Percentiles rank a stretch among this genome's conserved stretches.
phyloP scores from a whole-genome alignment of 2,329 filamentous ascomycete species.

The Ophioceras dolichostomum region DNA sequence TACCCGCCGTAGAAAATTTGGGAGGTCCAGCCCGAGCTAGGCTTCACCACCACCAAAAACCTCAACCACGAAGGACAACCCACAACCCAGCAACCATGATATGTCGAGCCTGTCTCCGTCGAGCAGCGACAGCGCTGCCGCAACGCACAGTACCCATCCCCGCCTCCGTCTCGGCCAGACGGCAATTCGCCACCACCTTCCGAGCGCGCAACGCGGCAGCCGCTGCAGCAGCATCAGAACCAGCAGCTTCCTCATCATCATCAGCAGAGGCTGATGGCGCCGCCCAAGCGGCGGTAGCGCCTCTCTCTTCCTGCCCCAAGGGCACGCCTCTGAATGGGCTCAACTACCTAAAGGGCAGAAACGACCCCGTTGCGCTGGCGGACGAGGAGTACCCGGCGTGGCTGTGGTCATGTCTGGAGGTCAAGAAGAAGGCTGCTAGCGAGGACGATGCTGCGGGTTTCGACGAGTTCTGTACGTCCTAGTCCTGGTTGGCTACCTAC shows the following conservation, averaged over 20 bases:
- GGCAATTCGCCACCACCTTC: conserved; percentile 27
- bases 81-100: conserved; percentile 21
- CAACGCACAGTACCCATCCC: no score
- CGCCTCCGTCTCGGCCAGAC: conserved; percentile 17
- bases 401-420: conserved; percentile 63
- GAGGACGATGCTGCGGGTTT: conserved; percentile 43
- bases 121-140: conserved; percentile 27
- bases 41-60: conserved; percentile 4
- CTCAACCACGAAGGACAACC: conserved; percentile 12
- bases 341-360: conserved; percentile 63
- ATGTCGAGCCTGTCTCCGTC: conserved; percentile 36
- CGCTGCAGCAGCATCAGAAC: conserved; percentile 11
- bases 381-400: conserved; percentile 71
- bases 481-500: no score
- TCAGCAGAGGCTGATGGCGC: conserved; percentile 12
- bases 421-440: conserved; percentile 37
- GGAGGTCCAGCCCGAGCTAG: background rate
- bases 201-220: conserved; percentile 20
- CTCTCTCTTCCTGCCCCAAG: conserved; percentile 42
- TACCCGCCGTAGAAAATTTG: conserved; percentile 4
- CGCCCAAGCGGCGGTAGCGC: conserved; percentile 10
- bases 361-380: conserved; percentile 60
- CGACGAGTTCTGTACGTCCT: conserved; percentile 74
- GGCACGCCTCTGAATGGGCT: conserved; percentile 63
- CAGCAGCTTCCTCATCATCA: conserved; percentile 6